These are phyloP conservation scores for Phytophthora sp. DNA, from an alignment of 352 stramenopile genomes.

Conservation along the genomic window DNA sequence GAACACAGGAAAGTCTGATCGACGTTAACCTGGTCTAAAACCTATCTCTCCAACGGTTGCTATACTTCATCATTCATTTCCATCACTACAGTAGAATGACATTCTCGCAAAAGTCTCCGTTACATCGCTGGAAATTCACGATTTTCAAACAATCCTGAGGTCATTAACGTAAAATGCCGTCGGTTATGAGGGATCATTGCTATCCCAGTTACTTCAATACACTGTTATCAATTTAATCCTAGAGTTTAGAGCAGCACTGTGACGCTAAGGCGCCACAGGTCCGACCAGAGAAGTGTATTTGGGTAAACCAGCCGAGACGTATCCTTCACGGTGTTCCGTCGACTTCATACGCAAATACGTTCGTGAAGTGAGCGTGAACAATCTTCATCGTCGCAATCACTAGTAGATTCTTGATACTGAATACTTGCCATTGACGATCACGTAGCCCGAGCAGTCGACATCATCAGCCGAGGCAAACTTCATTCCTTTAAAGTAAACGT, in stretches of 20 bases:
- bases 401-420: conserved; percentile 38
- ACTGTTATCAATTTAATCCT: no score
- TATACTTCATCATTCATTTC: no score
- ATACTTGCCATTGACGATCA: conserved; percentile 47
- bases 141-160: no score
- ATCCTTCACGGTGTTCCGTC: conserved; percentile 38
- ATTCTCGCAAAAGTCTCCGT: no score
- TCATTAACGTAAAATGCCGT: no score
- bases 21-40: no score
- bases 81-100: no score
- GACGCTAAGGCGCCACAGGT: conserved; percentile 36
- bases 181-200: no score
- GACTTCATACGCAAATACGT: conserved; percentile 44
- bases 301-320: conserved; percentile 40
- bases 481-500: conserved; percentile 46
- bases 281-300: conserved; percentile 31
- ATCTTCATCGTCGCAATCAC: conserved; percentile 42
- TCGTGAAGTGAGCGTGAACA: conserved; percentile 21
- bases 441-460: conserved; percentile 43
- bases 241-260: conserved; percentile 38
- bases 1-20: no score
- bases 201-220: no score
- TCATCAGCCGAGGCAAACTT: conserved; percentile 45
- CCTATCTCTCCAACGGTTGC: no score
- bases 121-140: no score